Percentiles rank a stretch among this genome's conserved stretches.
Conservation (phyloP, 2,329 filamentous ascomycete genomes). For the Paracoccidioides lutzii region DNA sequence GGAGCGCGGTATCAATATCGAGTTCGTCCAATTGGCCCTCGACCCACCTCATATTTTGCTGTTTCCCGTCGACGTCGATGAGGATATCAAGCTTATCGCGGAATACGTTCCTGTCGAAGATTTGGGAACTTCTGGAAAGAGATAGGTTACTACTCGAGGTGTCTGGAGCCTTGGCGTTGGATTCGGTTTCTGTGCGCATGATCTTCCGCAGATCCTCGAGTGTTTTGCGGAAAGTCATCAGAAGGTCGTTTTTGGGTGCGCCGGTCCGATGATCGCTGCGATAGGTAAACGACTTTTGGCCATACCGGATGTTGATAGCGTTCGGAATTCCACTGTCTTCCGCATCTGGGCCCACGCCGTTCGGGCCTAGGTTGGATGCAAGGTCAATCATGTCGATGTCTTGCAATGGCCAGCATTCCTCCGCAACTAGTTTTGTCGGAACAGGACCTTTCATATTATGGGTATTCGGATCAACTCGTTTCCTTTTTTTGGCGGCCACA, state of each 20-base stretch:
- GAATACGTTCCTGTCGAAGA: conserved; percentile 67
- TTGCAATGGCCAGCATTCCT: conserved; percentile 84
- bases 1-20: conserved; percentile 88
- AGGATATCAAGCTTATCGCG: conserved; percentile 63
- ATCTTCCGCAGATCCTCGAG: conserved; percentile 83
- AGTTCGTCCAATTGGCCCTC: conserved; percentile 91
- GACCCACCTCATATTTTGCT: conserved; percentile 91
- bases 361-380: conserved; percentile 38
- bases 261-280: conserved; percentile 71
- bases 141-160: conserved; percentile 67
- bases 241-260: conserved; percentile 63
- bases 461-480: conserved; percentile 56
- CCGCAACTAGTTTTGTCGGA: conserved; percentile 68
- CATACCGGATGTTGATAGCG: conserved; percentile 81
- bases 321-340: conserved; percentile 56
- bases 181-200: conserved; percentile 73
- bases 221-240: conserved; percentile 84
- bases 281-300: conserved; percentile 87
- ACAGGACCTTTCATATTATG: conserved; percentile 33
- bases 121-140: conserved; percentile 51
- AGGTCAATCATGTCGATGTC: conserved; percentile 91
- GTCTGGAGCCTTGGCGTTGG: conserved; percentile 70
- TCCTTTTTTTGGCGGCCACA: conserved; percentile 84
- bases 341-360: conserved; percentile 26
- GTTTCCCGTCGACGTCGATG: conserved; percentile 91